Percentiles rank a stretch among this genome's conserved stretches.
These are phyloP conservation scores for Nidularia pulvinata DNA, from an alignment of 768 basidiomycete genomes.

Conservation along the genomic window DNA sequence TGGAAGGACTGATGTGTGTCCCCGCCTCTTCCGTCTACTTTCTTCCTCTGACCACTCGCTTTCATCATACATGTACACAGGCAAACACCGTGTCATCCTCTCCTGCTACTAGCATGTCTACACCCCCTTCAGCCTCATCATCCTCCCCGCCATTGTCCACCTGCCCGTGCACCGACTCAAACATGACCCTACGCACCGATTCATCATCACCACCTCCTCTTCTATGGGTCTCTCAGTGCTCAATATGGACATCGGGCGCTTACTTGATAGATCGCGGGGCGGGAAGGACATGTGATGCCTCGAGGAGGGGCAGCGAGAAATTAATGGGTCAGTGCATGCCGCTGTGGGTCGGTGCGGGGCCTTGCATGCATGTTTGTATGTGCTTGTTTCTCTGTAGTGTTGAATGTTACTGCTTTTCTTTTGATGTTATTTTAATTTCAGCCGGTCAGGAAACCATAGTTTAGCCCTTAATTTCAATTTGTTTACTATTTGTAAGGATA, in stretches of 20 bases:
- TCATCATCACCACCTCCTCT: constrained; percentile 57
- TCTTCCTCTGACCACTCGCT: constrained; percentile 4
- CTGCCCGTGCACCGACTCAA: constrained; percentile 70
- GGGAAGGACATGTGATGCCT: constrained; percentile 75
- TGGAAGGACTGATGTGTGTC: constrained; percentile 69
- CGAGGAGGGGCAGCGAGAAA: constrained; percentile 8
- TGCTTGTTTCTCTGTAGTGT: too few species aligned
- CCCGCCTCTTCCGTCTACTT: constrained; percentile 1
- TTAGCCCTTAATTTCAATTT: too few species aligned
- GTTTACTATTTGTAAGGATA: too few species aligned
- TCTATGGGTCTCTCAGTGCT: constrained; percentile 59
- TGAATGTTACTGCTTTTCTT: too few species aligned
- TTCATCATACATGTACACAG: constrained; percentile 23
- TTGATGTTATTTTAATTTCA: too few species aligned
- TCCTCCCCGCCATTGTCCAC: too few species aligned
- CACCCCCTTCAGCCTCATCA: constrained; percentile 31
- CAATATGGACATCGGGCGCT: constrained; percentile 43
- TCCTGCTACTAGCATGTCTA: constrained; percentile 56
- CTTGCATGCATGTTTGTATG: too few species aligned
- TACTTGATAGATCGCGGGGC: constrained; percentile 54
- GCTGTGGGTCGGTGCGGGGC: too few species aligned
- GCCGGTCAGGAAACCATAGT: too few species aligned
- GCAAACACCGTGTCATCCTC: constrained; percentile 41
- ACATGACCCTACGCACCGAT: constrained; percentile 61
- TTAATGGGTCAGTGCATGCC: too few species aligned